phyloP scores from a whole-genome alignment of 345 rosid genomes.

The Toxicodendron radicans region DNA sequence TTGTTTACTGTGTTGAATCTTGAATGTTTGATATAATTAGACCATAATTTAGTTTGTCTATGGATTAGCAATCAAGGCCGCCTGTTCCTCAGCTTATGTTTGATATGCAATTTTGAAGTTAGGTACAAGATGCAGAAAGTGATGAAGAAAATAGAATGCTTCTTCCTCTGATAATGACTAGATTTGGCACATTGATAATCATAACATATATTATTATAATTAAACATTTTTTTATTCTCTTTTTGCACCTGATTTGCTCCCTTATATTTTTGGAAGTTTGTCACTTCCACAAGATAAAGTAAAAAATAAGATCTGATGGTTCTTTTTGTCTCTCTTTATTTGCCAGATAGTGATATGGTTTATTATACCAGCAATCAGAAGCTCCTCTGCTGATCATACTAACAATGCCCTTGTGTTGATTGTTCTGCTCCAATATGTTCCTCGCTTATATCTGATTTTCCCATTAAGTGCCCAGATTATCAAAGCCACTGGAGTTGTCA shows the following conservation, averaged over 20 bases:
- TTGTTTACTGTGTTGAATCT: no score
- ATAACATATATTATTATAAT: not conserved
- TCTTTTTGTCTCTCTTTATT: slow-evolving; percentile 2
- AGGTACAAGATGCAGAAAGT: not conserved
- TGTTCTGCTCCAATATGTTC: slow-evolving; percentile 78
- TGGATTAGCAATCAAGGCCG: no score
- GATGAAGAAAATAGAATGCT: not conserved
- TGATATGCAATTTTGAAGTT: not conserved
- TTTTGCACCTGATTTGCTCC: not conserved
- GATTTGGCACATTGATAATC: not conserved
- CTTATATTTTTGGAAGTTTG: not conserved
- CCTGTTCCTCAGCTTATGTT: no score
- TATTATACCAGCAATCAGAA: slow-evolving; percentile 62
- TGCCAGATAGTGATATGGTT: slow-evolving; percentile 86
- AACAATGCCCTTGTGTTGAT: slow-evolving; percentile 75
- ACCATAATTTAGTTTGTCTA: no score
- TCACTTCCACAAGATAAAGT: not conserved
- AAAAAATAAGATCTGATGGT: not conserved
- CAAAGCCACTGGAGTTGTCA: slow-evolving; percentile 72
- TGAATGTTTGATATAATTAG: not conserved
- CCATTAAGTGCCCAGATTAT: slow-evolving; percentile 69
- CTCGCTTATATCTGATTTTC: slow-evolving; percentile 72
- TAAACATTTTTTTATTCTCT: not conserved
- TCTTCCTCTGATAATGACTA: not conserved
- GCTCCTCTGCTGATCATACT: slow-evolving; percentile 64